These are phyloP conservation scores for Sugiyamaella chiloensis DNA, from an alignment of 805 yeast species.

Conservation along the genomic window DNA sequence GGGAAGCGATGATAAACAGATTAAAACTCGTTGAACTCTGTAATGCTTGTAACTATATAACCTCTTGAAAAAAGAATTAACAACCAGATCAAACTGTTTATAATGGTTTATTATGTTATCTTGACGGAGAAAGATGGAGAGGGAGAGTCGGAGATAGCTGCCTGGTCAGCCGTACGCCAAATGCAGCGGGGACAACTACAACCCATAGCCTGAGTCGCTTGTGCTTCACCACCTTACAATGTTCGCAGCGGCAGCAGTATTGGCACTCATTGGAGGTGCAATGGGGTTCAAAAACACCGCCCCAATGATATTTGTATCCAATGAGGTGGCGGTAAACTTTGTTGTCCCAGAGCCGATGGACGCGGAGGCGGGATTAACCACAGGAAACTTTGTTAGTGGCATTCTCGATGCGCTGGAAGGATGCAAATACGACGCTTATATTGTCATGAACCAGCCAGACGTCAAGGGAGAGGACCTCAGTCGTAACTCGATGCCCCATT, in stretches of 20 bases:
- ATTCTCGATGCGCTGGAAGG: constrained; percentile 18
- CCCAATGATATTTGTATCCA: constrained; percentile 11
- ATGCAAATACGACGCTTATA: constrained; percentile 56
- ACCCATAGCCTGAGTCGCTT: too few relatives aligned
- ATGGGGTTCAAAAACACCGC: neutral
- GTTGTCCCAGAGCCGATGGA: constrained; percentile 1
- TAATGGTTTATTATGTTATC: too few relatives aligned
- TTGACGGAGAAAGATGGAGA: too few relatives aligned
- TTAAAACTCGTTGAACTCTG: too few relatives aligned
- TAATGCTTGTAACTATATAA: too few relatives aligned
- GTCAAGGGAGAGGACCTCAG: constrained; percentile 42
- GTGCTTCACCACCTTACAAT: neutral
- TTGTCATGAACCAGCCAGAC: constrained; percentile 56
- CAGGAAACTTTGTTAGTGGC: neutral
- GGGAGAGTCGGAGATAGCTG: too few relatives aligned
- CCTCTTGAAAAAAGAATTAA: too few relatives aligned
- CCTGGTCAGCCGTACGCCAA: too few relatives aligned
- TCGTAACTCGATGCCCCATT: constrained; percentile 42
- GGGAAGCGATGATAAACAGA: too few relatives aligned
- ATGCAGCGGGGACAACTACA: too few relatives aligned
- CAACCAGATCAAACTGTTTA: too few relatives aligned
- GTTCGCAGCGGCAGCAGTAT: neutral
- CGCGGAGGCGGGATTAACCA: neutral
- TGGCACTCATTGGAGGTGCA: constrained; percentile 1
- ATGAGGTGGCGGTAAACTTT: neutral